These are phyloP conservation scores for Hygrophila difformis DNA, from an alignment of 257 asterid species.

Conservation along the genomic window DNA sequence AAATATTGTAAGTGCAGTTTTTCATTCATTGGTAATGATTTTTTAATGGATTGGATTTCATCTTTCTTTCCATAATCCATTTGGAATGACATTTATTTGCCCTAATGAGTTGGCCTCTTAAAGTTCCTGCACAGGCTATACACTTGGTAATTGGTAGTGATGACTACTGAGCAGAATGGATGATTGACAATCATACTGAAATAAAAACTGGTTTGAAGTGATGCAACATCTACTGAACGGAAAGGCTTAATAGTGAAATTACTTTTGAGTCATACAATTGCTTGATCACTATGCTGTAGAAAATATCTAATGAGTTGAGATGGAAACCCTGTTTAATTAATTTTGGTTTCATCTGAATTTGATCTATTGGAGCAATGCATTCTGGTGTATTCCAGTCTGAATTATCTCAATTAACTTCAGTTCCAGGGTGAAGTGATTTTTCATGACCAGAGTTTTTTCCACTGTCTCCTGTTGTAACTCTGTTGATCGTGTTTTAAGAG, in stretches of 20 bases:
- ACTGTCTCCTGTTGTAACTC: no score
- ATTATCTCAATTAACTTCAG: no score
- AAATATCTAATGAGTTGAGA: background rate
- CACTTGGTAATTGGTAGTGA: constrained; percentile 23
- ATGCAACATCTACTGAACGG: background rate
- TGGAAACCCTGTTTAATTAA: background rate
- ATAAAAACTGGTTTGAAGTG: no score
- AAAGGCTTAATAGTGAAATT: constrained; percentile 2
- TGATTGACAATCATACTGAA: background rate
- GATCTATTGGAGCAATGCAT: background rate
- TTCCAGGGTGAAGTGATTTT: no score
- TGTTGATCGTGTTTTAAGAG: no score
- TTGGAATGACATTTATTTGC: constrained; percentile 13
- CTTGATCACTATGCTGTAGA: background rate
- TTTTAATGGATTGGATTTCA: constrained; percentile 16
- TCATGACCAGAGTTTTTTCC: no score
- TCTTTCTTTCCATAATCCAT: background rate
- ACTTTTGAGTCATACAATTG: constrained; percentile 1
- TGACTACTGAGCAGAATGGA: constrained; percentile 12
- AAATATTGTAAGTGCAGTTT: constrained; percentile 24
- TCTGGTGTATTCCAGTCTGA: background rate
- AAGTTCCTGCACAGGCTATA: constrained; percentile 50
- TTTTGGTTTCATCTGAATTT: background rate
- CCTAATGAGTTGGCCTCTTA: constrained; percentile 43
- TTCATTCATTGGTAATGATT: constrained; percentile 16